phyloP scores from a whole-genome alignment of 2,329 filamentous ascomycete genomes.

The Penicillium fuscoglaucum region DNA sequence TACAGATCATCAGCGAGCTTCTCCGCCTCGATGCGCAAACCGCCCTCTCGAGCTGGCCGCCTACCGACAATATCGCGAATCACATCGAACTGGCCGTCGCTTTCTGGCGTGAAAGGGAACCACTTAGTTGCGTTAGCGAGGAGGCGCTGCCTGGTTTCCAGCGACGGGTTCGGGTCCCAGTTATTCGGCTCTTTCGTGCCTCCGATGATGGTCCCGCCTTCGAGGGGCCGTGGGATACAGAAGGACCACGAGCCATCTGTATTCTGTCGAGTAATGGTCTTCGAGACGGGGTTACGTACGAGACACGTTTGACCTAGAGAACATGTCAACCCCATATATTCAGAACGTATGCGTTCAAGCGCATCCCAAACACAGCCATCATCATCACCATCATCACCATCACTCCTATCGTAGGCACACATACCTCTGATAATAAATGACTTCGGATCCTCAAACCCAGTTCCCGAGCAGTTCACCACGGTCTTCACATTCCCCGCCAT shows the following conservation, averaged over 20 bases:
- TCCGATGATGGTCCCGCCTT: conserved; percentile 65
- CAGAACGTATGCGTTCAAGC: not conserved
- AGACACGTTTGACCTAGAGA: conserved; percentile 49
- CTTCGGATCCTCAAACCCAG: conserved; percentile 45
- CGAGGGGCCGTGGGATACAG: conserved; percentile 60
- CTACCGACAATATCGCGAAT: conserved; percentile 50
- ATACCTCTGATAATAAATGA: conserved; percentile 47
- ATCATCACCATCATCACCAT: not conserved
- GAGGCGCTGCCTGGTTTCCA: conserved; percentile 50
- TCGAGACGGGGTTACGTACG: conserved; percentile 45
- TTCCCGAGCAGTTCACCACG: conserved; percentile 49
- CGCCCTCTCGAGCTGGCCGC: conserved; percentile 47
- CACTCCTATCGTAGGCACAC: not conserved
- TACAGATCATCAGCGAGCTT: conserved; percentile 27
- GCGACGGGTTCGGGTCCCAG: conserved; percentile 54
- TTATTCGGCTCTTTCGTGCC: conserved; percentile 64
- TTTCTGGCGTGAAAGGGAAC: conserved; percentile 43
- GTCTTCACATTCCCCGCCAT: conserved; percentile 36
- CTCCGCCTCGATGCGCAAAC: conserved; percentile 57
- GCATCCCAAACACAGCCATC: not conserved
- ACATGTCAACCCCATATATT: not conserved
- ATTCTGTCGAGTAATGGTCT: conserved; percentile 61
- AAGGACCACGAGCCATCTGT: conserved; percentile 65
- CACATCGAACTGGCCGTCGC: conserved; percentile 42
- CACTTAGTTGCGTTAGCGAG: conserved; percentile 46